Percentiles rank a stretch among this genome's conserved stretches.
Conservation (phyloP, 257 asterid genomes). For the Solanum virginianum region DNA sequence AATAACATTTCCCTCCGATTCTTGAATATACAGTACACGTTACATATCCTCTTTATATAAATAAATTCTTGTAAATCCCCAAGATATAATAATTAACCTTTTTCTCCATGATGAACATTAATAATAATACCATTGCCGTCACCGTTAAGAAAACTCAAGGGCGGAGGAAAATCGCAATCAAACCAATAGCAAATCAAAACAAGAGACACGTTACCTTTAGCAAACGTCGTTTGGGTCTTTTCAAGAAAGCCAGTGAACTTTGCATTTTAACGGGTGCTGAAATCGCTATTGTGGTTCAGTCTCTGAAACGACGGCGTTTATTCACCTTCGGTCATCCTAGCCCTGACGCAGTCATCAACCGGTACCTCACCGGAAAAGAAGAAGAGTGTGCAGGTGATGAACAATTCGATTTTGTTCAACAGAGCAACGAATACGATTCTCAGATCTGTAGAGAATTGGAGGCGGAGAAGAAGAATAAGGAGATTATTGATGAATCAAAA, state of each 20-base stretch:
- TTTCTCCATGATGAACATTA: not conserved
- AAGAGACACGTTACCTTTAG: conserved; percentile 17
- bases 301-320: conserved; percentile 9
- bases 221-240: conserved; percentile 18
- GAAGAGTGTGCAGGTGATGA: not conserved
- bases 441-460: conserved; percentile 3
- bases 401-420: conserved; percentile 7
- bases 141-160: conserved; percentile 11
- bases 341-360: conserved; percentile 1
- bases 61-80: not conserved
- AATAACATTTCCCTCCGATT: not conserved
- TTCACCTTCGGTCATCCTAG: conserved; percentile 14
- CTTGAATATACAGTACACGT: not conserved
- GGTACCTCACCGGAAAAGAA: not conserved
- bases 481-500: not conserved
- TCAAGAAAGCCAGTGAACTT: conserved; percentile 23
- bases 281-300: conserved; percentile 16
- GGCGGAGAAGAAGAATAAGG: not conserved
- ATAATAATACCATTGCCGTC: not conserved
- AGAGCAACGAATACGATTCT: conserved; percentile 8
- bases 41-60: not conserved
- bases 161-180: not conserved
- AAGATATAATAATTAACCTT: not conserved
- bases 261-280: not conserved
- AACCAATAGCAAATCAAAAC: conserved; percentile 9